phyloP scores from a whole-genome alignment of 2,329 filamentous ascomycete species.

The Chaetomiaceae sp. region DNA sequence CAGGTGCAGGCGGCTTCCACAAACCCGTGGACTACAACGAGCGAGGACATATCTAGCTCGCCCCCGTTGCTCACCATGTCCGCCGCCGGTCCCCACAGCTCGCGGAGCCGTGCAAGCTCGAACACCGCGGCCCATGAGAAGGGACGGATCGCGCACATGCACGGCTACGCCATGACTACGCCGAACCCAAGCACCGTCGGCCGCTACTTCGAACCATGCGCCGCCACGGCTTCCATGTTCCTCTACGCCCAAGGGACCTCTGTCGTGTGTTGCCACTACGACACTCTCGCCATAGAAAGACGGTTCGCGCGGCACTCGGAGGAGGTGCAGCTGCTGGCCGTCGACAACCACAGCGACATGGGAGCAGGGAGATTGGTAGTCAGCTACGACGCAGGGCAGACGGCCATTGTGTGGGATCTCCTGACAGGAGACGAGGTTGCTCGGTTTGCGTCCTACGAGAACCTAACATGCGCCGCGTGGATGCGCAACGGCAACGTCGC shows the following conservation, averaged over 20 bases:
- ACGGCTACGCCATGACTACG: constrained; percentile 50
- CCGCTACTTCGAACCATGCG: constrained; percentile 75
- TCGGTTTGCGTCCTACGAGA: constrained; percentile 87
- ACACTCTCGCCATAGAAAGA: constrained; percentile 83
- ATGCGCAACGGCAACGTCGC: constrained; percentile 97
- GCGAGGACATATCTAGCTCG: constrained; percentile 23
- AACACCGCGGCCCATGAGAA: constrained; percentile 50
- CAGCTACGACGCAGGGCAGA: constrained; percentile 87
- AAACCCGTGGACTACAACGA: constrained; percentile 20
- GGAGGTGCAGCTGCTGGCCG: constrained; percentile 76
- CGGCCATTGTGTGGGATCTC: constrained; percentile 94
- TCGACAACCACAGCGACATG: constrained; percentile 85
- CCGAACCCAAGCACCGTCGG: constrained; percentile 39
- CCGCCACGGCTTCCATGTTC: constrained; percentile 85
- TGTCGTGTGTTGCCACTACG: constrained; percentile 86
- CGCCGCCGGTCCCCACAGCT: constrained; percentile 47
- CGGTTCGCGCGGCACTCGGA: constrained; percentile 80
- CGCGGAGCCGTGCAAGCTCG: constrained; percentile 56
- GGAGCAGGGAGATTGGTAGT: constrained; percentile 82
- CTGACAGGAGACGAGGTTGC: constrained; percentile 86
- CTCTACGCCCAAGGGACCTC: constrained; percentile 80
- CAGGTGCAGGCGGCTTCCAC: constrained; percentile 13
- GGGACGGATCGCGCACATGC: constrained; percentile 41
- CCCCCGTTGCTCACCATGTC: constrained; percentile 49
- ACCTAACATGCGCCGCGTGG: constrained; percentile 81